Evolutionary conservation across 192 early-diverging fungal genomes (phyloP).

Genomic region (Mortierella hygrophila): DNA sequence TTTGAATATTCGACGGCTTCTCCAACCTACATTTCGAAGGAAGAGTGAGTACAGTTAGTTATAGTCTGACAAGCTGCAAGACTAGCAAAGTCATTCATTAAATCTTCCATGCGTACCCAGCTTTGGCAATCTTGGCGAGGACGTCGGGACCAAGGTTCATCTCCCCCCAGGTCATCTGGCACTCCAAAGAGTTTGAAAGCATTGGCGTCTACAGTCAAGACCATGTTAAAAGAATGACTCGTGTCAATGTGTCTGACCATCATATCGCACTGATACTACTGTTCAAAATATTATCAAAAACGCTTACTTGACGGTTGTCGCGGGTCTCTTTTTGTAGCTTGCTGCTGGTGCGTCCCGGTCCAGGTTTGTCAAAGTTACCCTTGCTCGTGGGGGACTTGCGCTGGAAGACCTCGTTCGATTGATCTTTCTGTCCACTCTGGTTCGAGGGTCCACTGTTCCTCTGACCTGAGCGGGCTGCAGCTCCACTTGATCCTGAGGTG

Average conservation of each 20-base stretch:
- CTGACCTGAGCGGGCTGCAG: neutral
- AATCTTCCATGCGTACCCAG: constrained; percentile 18
- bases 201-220: neutral
- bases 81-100: neutral
- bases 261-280: neutral
- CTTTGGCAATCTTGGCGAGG: constrained; percentile 21
- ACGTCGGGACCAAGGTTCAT: constrained; percentile 37
- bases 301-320: neutral
- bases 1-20: constrained; percentile 49
- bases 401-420: neutral
- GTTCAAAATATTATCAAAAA: neutral
- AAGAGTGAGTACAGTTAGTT: neutral
- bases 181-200: constrained; percentile 41
- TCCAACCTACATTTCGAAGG: constrained; percentile 6
- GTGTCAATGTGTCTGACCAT: neutral
- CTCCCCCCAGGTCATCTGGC: constrained; percentile 46
- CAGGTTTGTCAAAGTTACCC: neutral
- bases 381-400: neutral
- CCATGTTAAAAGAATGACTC: neutral
- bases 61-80: too few species aligned
- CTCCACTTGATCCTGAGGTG: neutral
- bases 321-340: neutral
- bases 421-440: constrained; percentile 6
- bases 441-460: neutral
- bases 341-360: neutral